Evolutionary conservation across 2,329 filamentous ascomycete genomes (phyloP).

Genomic region (Drechslera avenae): DNA sequence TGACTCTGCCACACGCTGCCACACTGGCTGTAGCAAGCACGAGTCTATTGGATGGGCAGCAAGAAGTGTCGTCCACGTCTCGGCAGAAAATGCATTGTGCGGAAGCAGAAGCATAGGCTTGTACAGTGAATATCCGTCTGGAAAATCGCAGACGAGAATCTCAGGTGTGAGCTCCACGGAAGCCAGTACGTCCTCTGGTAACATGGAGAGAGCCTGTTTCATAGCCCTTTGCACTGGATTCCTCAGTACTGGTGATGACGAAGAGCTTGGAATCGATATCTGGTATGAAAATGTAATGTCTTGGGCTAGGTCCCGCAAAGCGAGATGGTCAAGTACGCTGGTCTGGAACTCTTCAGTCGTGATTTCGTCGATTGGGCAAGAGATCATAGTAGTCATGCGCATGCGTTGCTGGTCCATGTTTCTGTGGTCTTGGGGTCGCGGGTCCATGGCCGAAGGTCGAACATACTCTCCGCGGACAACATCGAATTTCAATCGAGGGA

Average conservation of each 20-base stretch:
- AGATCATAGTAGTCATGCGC: slow-evolving; percentile 28
- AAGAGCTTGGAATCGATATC: not conserved
- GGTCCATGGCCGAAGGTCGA: not conserved
- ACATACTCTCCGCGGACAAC: not conserved
- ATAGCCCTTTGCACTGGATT: slow-evolving; percentile 35
- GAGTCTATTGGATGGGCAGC: slow-evolving; percentile 27
- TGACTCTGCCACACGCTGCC: slow-evolving; percentile 37
- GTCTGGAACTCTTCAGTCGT: not conserved
- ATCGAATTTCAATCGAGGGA: slow-evolving; percentile 4
- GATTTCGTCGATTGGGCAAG: not conserved
- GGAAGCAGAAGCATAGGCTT: slow-evolving; percentile 63
- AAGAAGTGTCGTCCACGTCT: slow-evolving; percentile 44
- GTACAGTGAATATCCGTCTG: slow-evolving; percentile 60
- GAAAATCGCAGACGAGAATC: slow-evolving; percentile 30
- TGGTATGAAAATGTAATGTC: slow-evolving; percentile 22
- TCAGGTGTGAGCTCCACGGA: slow-evolving; percentile 20
- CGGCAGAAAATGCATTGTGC: slow-evolving; percentile 50
- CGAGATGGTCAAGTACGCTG: slow-evolving; percentile 13
- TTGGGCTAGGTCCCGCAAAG: slow-evolving; percentile 13
- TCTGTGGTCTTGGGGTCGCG: not conserved
- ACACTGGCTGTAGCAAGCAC: slow-evolving; percentile 31
- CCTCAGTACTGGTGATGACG: not conserved
- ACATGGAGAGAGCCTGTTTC: slow-evolving; percentile 14
- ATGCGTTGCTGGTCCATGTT: slow-evolving; percentile 12
- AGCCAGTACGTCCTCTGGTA: slow-evolving; percentile 20